Conservation (phyloP, 139 green algal genomes). For the Micractinium sp. region DNA sequence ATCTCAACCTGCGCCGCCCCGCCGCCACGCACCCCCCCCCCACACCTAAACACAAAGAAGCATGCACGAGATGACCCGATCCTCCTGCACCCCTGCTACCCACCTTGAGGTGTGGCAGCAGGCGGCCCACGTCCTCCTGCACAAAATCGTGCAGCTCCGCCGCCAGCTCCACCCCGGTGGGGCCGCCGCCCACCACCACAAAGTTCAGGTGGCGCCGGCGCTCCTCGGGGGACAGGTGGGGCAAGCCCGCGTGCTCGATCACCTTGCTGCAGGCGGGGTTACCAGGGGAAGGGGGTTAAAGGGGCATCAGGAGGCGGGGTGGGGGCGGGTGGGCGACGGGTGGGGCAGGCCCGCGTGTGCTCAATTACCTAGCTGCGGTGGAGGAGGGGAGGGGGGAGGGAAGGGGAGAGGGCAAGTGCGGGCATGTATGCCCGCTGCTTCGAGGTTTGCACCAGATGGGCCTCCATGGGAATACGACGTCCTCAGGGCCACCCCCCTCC, state of each 20-base stretch:
- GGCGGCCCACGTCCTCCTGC: constrained; percentile 53
- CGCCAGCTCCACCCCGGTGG: constrained; percentile 90
- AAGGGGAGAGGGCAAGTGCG: background rate
- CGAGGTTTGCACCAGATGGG: too few relatives aligned
- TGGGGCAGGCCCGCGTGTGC: background rate
- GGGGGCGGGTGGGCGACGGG: background rate
- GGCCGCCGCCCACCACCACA: constrained; percentile 87
- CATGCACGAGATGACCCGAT: background rate
- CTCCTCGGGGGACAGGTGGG: constrained; percentile 58
- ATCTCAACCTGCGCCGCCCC: too few relatives aligned
- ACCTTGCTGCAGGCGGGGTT: constrained; percentile 56
- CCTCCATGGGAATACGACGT: too few relatives aligned
- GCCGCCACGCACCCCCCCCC: background rate
- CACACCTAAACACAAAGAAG: background rate
- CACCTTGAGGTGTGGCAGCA: constrained; percentile 33
- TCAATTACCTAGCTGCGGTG: background rate
- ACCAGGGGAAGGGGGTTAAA: background rate
- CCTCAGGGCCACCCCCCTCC: too few relatives aligned
- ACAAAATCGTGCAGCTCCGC: constrained; percentile 92
- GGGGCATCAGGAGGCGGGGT: background rate
- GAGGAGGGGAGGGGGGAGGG: background rate
- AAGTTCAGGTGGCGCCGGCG: constrained; percentile 84
- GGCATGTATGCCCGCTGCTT: too few relatives aligned
- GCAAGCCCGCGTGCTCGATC: constrained; percentile 87
- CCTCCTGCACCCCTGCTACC: constrained; percentile 30